Evolutionary conservation across 2,329 filamentous ascomycete species (phyloP), one percentile per base, ranked within the genome.

Genomic region (Lachnellula subtilissima): DNA sequence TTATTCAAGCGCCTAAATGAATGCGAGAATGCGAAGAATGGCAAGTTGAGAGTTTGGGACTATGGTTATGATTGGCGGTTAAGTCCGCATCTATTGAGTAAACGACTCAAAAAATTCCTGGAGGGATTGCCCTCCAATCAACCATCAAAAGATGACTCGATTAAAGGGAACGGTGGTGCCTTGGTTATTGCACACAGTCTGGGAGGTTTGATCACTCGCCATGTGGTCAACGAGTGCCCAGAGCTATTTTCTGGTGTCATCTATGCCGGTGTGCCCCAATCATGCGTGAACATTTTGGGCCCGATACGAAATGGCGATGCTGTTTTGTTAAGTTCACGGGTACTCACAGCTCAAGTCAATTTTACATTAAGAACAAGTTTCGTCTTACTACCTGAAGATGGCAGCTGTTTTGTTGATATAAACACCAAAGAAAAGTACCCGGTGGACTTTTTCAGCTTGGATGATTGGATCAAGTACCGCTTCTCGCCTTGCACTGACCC

Each of bases 21-120:
- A 35, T 89, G 83, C 62, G 84, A 90, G 12, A 95, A 95, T 65
- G 84, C 83, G 1, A 80, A 82, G 52, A 78, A 76, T 4, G 90
- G 89, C 7, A 86, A 81, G 60, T 75, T 97, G 5, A 80, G 91
- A 48, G 81, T 96, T 0, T 91, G 91, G 77, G 87, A 97, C 65
- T 97, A 93, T 68, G 91, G 92, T 17, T 97, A 96, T 66, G 93
- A 97, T 72, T 97, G 93, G 93, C 82, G 93, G 15, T 75, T 97
- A 40, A 94, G 89, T 61, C 93, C 93, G 0, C 82, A 87, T 66
- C 75, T 91, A 0, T 79, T 94, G 0, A 91, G 88, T 3, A 77
- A 78, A 47, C 83, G 83, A 58, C 75, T 97, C n/a, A 82, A 86
- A 37, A 73, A 80, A 17, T 96, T 89, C 65, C 75, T 97, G 14